phyloP scores from a whole-genome alignment of 2,329 filamentous ascomycete species.

The Pseudovirgaria hyperparasitica region DNA sequence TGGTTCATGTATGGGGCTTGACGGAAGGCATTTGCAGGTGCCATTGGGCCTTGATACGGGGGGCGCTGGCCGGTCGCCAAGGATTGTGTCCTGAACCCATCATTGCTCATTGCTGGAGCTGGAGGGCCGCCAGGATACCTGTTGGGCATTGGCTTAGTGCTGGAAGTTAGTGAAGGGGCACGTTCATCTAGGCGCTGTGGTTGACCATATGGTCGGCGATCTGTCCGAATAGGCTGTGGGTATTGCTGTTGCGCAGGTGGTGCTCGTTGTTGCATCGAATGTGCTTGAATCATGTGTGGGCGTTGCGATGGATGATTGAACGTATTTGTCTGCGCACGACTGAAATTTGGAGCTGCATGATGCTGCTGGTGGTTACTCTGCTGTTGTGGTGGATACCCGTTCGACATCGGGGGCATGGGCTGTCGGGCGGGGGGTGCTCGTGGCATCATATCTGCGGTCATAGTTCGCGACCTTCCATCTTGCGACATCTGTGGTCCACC shows the following conservation, averaged over 20 bases:
- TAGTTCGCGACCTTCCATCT: conserved; percentile 63
- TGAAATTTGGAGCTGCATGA: conserved; percentile 15
- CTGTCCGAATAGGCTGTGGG: conserved; percentile 47
- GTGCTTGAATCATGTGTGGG: conserved; percentile 19
- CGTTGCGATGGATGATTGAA: conserved; percentile 23
- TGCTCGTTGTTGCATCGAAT: conserved; percentile 17
- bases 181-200: conserved; percentile 55
- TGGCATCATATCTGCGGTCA: conserved; percentile 43
- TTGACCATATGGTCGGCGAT: conserved; percentile 58
- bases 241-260: conserved; percentile 43
- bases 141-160: conserved; percentile 42
- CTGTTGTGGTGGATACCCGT: conserved; percentile 23
- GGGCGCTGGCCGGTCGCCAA: conserved; percentile 67
- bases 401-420: conserved; percentile 28
- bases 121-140: conserved; percentile 36
- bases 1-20: conserved; percentile 60
- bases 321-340: conserved; percentile 24
- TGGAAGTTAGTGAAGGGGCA: conserved; percentile 36
- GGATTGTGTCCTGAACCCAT: conserved; percentile 85
- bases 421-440: conserved; percentile 50
- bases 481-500: conserved; percentile 54
- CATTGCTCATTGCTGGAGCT: conserved; percentile 63
- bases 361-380: conserved; percentile 14
- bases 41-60: conserved; percentile 28
- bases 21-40: conserved; percentile 64